phyloP scores from a whole-genome alignment of 192 early-diverging fungal genomes.

The Entrophospora sp. region DNA sequence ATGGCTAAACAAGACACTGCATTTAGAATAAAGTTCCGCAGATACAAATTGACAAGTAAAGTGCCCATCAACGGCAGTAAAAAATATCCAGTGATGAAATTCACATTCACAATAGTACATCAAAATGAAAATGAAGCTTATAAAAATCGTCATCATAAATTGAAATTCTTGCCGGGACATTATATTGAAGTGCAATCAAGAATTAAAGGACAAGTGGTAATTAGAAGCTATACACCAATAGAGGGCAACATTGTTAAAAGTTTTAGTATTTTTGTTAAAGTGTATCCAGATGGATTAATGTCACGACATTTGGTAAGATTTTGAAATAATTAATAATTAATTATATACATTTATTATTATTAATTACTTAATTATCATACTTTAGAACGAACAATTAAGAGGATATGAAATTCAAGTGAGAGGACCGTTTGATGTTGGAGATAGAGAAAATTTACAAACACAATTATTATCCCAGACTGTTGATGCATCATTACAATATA shows the following conservation, averaged over 20 bases:
- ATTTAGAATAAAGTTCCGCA: neutral
- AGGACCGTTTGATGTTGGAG: conserved; percentile 13
- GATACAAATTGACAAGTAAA: conserved; percentile 13
- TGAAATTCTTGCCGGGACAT: conserved; percentile 17
- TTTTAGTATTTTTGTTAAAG: conserved; percentile 17
- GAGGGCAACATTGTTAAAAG: neutral
- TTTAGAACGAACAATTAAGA: conserved; percentile 10
- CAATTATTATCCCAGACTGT: neutral
- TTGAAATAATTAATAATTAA: neutral
- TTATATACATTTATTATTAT: neutral
- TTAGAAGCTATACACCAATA: conserved; percentile 9
- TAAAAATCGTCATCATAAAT: neutral
- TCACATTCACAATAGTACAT: conserved; percentile 12
- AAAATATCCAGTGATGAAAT: neutral
- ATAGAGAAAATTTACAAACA: neutral
- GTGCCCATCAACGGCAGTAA: neutral
- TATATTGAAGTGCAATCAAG: conserved; percentile 16
- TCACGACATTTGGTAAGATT: neutral
- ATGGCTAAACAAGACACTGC: neutral
- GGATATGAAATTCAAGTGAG: conserved; percentile 17
- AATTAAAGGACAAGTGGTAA: conserved; percentile 12
- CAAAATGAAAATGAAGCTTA: neutral
- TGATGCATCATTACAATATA: no score
- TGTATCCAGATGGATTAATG: conserved; percentile 19
- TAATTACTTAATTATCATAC: neutral